Base-by-base conservation (phyloP, 2,329 filamentous ascomycete genomes). In the Aulographum hederae region DNA sequence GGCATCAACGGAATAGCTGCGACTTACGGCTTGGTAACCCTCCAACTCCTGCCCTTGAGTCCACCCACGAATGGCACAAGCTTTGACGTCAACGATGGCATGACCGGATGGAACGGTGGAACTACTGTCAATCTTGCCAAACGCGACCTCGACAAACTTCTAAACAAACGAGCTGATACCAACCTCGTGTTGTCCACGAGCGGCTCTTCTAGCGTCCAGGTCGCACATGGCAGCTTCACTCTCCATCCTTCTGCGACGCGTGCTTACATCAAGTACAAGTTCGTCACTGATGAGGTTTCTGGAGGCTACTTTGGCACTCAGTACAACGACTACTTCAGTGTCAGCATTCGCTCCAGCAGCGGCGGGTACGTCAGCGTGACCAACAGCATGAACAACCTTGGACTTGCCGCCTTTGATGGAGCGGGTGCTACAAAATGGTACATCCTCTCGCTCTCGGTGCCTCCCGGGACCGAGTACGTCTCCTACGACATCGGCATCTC, bases 291-390 rank as follows among this genome's bases (percentile, higher is more conserved):
- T 5, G 33, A 34, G 20, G 33, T 34, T 13, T 29, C 33, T 26
- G 33, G 33, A 11, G 33, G 33, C 5, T 34, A 28, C 29, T 34
- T 37, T 26, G 31, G 37, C 5, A 38, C 32, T 15, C 32, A 39
- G 32, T 39, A 35, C 30, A 37, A 39, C 31, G 37, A 39, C 32
- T 39, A 39, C 32, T 39, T 34, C 30, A 27, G 26, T 23, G 23
- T 39, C 5, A 38, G 27, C 14, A 39, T 39, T 18, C 32, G 35
- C 13, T 37, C 37, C 8, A 31, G 37, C 30, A 35, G 29, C 4
- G 33, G 37, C 17, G 36, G 27, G 23, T 39, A 20, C 30, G 28
- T 33, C 8, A 16, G 25, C 23, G 29, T 35, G 8, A 38, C 35
- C 4, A 35, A 39, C 18, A 39, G 35, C 26, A 39, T 39, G 35